Conservation (phyloP, 2,329 filamentous ascomycete species). For the Ceratocystis huliohia region DNA sequence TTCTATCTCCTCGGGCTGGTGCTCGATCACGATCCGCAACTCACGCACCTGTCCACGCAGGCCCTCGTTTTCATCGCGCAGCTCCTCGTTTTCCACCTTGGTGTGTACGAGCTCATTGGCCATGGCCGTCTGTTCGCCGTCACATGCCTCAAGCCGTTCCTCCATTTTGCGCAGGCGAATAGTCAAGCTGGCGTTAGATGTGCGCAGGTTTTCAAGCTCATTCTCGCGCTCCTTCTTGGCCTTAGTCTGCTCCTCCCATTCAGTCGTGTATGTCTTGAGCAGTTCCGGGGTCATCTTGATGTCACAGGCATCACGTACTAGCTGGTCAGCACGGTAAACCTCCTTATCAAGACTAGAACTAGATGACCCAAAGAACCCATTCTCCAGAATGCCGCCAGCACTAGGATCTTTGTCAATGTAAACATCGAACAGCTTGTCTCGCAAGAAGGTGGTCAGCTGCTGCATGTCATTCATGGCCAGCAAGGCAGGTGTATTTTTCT, state of each 20-base stretch:
- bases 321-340: constrained; percentile 83
- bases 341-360: constrained; percentile 86
- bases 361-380: constrained; percentile 91
- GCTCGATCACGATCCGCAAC: constrained; percentile 73
- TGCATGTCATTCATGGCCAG: constrained; percentile 84
- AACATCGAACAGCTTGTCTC: constrained; percentile 87
- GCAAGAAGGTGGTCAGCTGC: constrained; percentile 75
- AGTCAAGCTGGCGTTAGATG: constrained; percentile 53
- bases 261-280: constrained; percentile 64
- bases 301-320: constrained; percentile 84
- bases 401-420: constrained; percentile 94
- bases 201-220: constrained; percentile 63
- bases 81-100: constrained; percentile 84
- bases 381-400: constrained; percentile 84
- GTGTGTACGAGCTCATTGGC: constrained; percentile 83
- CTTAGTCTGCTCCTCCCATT: constrained; percentile 90
- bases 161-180: constrained; percentile 73
- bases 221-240: constrained; percentile 67
- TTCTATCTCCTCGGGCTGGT: constrained; percentile 81
- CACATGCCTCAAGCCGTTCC: constrained; percentile 74
- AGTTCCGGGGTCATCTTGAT: constrained; percentile 74
- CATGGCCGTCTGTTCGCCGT: constrained; percentile 79
- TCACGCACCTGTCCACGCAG: constrained; percentile 75
- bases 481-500: constrained; percentile 71
- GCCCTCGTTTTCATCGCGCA: constrained; percentile 81